Evolutionary conservation across 2,329 filamentous ascomycete species (phyloP), one percentile per base, ranked within the genome.

Genomic region (Talaromyces sp.): DNA sequence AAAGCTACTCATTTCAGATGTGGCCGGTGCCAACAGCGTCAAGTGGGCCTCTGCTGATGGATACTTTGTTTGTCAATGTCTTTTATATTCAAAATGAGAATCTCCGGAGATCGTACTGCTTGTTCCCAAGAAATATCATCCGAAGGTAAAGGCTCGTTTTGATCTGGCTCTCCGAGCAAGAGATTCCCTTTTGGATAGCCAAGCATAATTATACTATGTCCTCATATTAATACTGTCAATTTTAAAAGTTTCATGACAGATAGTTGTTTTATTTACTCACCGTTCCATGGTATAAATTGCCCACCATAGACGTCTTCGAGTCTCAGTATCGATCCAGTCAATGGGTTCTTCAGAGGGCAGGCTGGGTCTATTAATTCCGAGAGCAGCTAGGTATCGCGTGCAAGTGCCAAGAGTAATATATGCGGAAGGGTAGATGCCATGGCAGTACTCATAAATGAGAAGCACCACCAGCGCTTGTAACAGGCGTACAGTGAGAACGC

Each of bases 361-460:
- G n/a, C 50, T 53, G 27, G 27, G 16, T 8, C 47, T 28, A 18
- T 76, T 77, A 23, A 83, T 66, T 2, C 78, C 79, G n/a, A 83
- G 69, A 10, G 81, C 72, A 50, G 79, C 77, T 8, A 76, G 75
- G 65, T 82, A 80, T 59, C 80, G 70, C 23, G 77, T 73, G 67
- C 78, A 81, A 66, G 73, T 71, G 2, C 77, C 81, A 5, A 81
- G 72, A 1, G 78, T 78, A 69, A 83, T 78, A 73, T 79, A 83
- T 14, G 79, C 80, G 10, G 79, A 77, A 3, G 82, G 81, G 64
- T 83, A 83, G 54, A 83, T 79, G 3, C 73, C 76, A 63, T 83
- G 81, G 1, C 79, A 77, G 61, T 79, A 73, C 65, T 83, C 81
- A 66, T 81, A 83, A 2, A 82, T 68, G 7, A 79, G 73, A 27